phyloP scores from a whole-genome alignment of 257 asterid genomes.

The Jaltomata sinuosa region DNA sequence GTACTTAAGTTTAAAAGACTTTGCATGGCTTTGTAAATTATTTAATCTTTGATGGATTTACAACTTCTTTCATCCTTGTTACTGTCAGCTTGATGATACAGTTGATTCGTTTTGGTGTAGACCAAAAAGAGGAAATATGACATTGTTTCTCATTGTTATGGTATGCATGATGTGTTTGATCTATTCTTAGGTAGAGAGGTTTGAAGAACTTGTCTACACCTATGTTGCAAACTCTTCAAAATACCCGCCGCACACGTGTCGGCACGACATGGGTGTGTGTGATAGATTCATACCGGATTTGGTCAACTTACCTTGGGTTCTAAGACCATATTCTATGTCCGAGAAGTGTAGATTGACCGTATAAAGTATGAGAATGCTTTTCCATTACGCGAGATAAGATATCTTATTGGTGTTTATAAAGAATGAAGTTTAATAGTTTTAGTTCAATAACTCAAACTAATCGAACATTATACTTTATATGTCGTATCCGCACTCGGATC shows the following conservation, averaged over 20 bases:
- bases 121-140: not conserved
- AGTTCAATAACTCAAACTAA: not conserved
- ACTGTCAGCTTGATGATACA: not conserved
- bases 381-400: not conserved
- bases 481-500: not conserved
- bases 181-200: not conserved
- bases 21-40: not conserved
- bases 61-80: not conserved
- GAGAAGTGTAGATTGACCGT: not conserved
- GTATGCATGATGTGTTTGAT: not conserved
- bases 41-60: not conserved
- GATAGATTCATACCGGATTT: not conserved
- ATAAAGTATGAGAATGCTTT: not conserved
- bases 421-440: not conserved
- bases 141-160: not conserved
- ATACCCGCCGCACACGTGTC: not conserved
- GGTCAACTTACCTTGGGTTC: not conserved
- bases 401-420: not conserved
- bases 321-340: not conserved
- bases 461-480: not conserved
- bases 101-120: not conserved
- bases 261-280: not conserved
- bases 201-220: not conserved
- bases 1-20: not conserved
- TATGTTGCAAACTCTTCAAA: not conserved